A percentile compares a stretch with the other conserved stretches of the same genome.
Conservation (phyloP, 75 land plant species). For the Sequoia sempervirens region DNA sequence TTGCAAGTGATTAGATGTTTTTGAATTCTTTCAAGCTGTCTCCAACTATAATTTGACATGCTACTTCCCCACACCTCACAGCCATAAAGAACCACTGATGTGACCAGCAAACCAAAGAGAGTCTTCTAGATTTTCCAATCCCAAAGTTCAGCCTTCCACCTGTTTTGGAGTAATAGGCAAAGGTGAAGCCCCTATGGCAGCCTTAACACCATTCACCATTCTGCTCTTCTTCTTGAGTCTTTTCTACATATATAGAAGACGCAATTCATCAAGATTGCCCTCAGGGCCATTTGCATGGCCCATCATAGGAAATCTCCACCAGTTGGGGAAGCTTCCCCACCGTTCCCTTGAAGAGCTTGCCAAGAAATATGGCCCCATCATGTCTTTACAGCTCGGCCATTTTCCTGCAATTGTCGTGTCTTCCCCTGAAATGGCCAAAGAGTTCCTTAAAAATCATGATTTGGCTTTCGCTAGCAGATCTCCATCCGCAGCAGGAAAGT, state of each 20-base stretch:
- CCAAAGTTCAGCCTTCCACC: too few species aligned
- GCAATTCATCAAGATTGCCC: neutral
- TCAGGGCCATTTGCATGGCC: conserved; percentile 1
- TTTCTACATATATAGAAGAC: neutral
- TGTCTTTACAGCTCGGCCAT: conserved; percentile 1
- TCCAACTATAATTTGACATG: too few species aligned
- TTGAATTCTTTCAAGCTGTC: too few species aligned
- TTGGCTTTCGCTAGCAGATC: neutral
- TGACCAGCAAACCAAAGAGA: too few species aligned
- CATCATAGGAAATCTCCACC: conserved; percentile 3
- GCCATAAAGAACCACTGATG: too few species aligned
- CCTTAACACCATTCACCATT: neutral
- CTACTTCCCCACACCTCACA: too few species aligned
- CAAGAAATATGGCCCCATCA: conserved; percentile 10
- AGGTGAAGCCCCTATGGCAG: neutral
- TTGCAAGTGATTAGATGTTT: too few species aligned
- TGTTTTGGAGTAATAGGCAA: neutral
- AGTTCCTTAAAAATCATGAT: conserved; percentile 2
- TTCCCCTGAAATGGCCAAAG: conserved; percentile 2
- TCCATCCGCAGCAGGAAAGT: neutral
- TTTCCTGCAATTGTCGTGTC: conserved; percentile 6
- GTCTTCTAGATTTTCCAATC: too few species aligned
- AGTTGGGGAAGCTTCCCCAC: neutral
- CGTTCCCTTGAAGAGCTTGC: neutral
- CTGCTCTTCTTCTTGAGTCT: neutral